Evolutionary conservation across 371 early-diverging fungal genomes (phyloP), one percentile per base, ranked within the genome.

Genomic region (Zancudomyces culisetae): DNA sequence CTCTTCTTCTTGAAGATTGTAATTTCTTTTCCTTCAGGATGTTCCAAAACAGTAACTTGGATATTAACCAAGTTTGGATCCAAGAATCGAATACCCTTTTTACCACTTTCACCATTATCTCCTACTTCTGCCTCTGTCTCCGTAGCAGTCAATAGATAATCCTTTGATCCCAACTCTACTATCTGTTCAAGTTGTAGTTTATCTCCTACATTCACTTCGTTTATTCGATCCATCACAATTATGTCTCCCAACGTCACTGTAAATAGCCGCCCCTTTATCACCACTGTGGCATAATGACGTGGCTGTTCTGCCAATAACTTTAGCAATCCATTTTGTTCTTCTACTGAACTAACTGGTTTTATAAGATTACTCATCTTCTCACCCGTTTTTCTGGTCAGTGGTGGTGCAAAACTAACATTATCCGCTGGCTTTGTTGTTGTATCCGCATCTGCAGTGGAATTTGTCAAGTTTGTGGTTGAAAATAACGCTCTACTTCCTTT

Each of bases 61-160:
- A 96, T 80, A 46, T 66, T 68, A 60, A 73, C 83, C 46, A 78
- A 75, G 10, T 66, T 62, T 10, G 84, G 77, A 24, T 78, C 68
- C 21, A 96, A 75, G 54, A 78, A 86, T 24, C 94, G 97, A 53
- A 78, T 66, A 0, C 97, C 97, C n/a, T n/a, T n/a, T n/a, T n/a
- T n/a, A n/a, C n/a, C n/a, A n/a, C n/a, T n/a, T n/a, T n/a, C n/a
- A n/a, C n/a, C n/a, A n/a, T n/a, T n/a, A n/a, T n/a, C n/a, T n/a
- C n/a, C n/a, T n/a, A n/a, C n/a, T n/a, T n/a, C n/a, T n/a, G n/a
- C n/a, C n/a, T n/a, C n/a, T n/a, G n/a, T n/a, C n/a, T n/a, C n/a
- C n/a, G n/a, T n/a, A n/a, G n/a, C n/a, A 59, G 79, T 69, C 58
- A 96, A 70, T 2, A 87, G 75, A 59, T 78, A 89, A 53, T 90